Base-by-base conservation (phyloP, 495 filamentous ascomycete species). In the Penicillium canariense region DNA sequence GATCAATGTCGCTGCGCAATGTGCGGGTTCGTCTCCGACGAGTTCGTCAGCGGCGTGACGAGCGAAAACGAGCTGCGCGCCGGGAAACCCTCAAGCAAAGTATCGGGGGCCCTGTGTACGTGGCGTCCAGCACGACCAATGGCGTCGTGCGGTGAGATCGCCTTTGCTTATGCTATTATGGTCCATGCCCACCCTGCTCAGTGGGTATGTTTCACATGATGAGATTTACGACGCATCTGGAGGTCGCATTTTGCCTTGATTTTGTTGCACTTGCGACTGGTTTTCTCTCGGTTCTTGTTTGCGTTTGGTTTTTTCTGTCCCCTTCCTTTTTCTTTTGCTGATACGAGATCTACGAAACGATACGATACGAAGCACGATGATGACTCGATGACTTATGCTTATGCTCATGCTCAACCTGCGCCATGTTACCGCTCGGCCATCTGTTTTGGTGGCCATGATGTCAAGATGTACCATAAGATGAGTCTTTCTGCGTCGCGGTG, bases 1-100 rank as follows among this genome's bases (percentile, higher is more conserved):
- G 81, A 44, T 79, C 83, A 31, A 74, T 81, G 11, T 77, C 75
- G 1, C 71, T 79, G 54, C 75, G 71, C n/a, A 77, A 75, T 12
- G 54, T 82, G 48, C 74, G 78, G 18, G 77, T 77, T 32, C 77
- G 77, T 28, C 64, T 87, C 31, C 75, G 81, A 32, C 78, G 82
- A 52, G 60, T 81, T 48, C 85, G 83, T 56, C 83, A 87, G 65
- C 69, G 75, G 59, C 77, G 82, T 38, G 78, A 83, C 23, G 76
- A 81, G 52, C 65, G 66, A 23, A 77, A 69, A 56, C 71, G 70
- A 42, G 88, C 89, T 69, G 85, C 81, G 57, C 73, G 84, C 50
- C 80, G 84, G 42, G 77, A 86, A 49, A 78, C 73, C 57, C 74
- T 95, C 48, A 81, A 87, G 61, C 76, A 81, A 51, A 87, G 79